phyloP scores from a whole-genome alignment of 2,329 filamentous ascomycete species.

The Ampelomyces quisqualis region DNA sequence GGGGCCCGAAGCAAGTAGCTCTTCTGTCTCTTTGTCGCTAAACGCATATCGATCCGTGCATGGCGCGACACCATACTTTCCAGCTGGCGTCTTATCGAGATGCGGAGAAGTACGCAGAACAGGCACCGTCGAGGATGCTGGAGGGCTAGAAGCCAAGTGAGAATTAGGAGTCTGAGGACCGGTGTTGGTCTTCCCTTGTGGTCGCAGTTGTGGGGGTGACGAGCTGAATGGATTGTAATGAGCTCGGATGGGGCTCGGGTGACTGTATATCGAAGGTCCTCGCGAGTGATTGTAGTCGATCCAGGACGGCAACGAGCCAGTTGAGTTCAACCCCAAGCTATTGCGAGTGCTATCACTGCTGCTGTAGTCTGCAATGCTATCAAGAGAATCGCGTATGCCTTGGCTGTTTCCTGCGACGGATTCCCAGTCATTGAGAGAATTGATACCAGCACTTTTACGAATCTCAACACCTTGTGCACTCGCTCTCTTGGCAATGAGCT shows the following conservation, averaged over 20 bases:
- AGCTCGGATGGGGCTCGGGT: slow-evolving; percentile 25
- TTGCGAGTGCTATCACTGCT: slow-evolving; percentile 28
- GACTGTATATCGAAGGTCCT: slow-evolving; percentile 21
- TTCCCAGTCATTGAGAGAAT: slow-evolving; percentile 39
- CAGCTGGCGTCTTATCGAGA: background rate
- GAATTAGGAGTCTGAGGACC: slow-evolving; percentile 9
- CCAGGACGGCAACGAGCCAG: slow-evolving; percentile 15
- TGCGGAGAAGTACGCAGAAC: slow-evolving; percentile 9
- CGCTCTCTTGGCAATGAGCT: slow-evolving; percentile 19
- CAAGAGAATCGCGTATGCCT: slow-evolving; percentile 18
- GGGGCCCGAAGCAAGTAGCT: slow-evolving; percentile 39
- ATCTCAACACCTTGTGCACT: slow-evolving; percentile 7
- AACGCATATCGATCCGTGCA: slow-evolving; percentile 27
- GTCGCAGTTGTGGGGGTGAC: slow-evolving; percentile 27
- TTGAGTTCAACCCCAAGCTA: slow-evolving; percentile 16
- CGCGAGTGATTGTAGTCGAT: slow-evolving; percentile 10
- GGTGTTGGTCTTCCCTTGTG: slow-evolving; percentile 9
- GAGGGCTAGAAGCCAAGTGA: slow-evolving; percentile 13
- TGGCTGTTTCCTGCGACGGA: slow-evolving; percentile 31
- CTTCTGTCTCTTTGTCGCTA: slow-evolving; percentile 37
- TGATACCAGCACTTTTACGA: slow-evolving; percentile 1
- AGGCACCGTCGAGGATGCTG: slow-evolving; percentile 20
- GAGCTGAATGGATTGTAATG: slow-evolving; percentile 33
- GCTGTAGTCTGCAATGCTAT: slow-evolving; percentile 40
- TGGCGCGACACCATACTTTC: slow-evolving; percentile 19